These are phyloP conservation scores for Xerocomus spinulosus DNA, from an alignment of 768 basidiomycete species.

Conservation along the genomic window DNA sequence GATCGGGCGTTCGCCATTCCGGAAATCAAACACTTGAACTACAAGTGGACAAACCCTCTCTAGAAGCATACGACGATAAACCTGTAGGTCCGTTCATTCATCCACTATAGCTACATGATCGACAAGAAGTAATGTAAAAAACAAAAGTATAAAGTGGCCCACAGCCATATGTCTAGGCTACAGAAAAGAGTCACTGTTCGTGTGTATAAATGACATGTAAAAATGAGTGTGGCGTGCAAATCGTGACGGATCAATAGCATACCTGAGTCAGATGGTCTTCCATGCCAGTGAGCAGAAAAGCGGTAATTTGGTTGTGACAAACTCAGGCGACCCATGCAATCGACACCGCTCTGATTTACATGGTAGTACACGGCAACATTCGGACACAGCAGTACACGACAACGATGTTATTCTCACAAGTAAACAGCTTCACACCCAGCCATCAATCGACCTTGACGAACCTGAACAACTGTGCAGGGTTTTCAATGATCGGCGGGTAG, in stretches of 20 bases:
- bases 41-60: too few species aligned
- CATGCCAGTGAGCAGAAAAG: too few species aligned
- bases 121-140: not conserved
- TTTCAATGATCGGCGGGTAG: not conserved
- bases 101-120: not conserved
- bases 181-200: not conserved
- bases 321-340: too few species aligned
- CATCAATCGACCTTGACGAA: not conserved
- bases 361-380: not conserved
- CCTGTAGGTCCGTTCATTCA: too few species aligned
- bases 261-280: too few species aligned
- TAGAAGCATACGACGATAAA: too few species aligned
- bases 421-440: not conserved
- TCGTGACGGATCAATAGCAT: not conserved
- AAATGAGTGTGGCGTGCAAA: not conserved
- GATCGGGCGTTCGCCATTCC: too few species aligned
- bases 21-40: too few species aligned
- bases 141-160: not conserved
- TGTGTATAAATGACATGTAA: not conserved
- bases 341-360: not conserved
- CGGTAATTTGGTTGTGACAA: too few species aligned
- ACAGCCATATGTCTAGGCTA: not conserved
- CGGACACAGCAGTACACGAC: too few species aligned
- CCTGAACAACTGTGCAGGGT: not conserved
- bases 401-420: too few species aligned